Evolutionary conservation across 805 yeast genomes (phyloP), one percentile per base, ranked within the genome.

Genomic region (Myxozyma sirexii): DNA sequence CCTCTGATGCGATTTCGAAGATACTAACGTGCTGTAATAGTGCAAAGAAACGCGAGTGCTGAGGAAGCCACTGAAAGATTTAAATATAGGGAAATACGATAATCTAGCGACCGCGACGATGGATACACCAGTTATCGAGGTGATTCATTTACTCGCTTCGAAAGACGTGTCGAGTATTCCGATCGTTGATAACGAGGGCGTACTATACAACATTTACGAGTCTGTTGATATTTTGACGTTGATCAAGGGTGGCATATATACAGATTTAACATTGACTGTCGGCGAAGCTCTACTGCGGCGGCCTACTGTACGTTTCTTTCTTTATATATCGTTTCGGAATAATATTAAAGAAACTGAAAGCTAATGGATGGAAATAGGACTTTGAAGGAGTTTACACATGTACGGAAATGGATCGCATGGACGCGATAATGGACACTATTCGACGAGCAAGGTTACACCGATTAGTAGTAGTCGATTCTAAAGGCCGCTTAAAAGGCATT

Each of bases 321-420:
- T 37, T 13, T 29, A 4, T 33, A 12, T 15, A 17, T 19, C 26
- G 37, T 13, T 24, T 24, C 4, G 35, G 23, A 8, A 35, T 27
- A 10, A 38, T 38, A 1, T 33, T 6, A 31, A n/a, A n/a, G n/a
- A n/a, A n/a, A n/a, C n/a, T n/a, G n/a, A n/a, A n/a, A n/a, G 33
- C 33, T 29, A 29, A 29, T 29, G 10, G 10, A 10, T 29, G 33
- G 33, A 29, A 7, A 6, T n/a, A 48, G 53, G 97, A 94, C 72
- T 94, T 93, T 69, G 98, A 94, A 74, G 99, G 99, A 60, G 98
- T 94, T 13, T 90, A 91, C 75, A 94, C 98, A 0, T 94, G 99
- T 75, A 90, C 97, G 0, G 80, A 85, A 65, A 82, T 85, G 67
- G 99, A 94, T 72, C 81, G 92, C 64, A 77, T 94, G 59, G 87